phyloP scores from a whole-genome alignment of 805 yeast genomes.

The Naumovozyma dairenensis region DNA sequence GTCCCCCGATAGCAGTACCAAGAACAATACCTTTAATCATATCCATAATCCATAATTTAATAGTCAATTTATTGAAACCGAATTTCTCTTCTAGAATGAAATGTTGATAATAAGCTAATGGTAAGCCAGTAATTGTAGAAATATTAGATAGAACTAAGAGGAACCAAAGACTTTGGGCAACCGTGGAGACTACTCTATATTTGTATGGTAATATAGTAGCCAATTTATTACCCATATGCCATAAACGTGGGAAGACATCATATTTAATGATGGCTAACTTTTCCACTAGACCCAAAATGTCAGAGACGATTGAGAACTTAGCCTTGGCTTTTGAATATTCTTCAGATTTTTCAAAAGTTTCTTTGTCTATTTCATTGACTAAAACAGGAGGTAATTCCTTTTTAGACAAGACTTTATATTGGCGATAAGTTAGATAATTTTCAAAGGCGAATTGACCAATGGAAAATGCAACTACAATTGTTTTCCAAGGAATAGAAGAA shows the following conservation, averaged over 20 bases:
- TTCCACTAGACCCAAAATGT: slow-evolving; percentile 42
- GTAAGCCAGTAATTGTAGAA: slow-evolving; percentile 49
- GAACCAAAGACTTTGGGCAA: slow-evolving; percentile 65
- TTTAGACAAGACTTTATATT: slow-evolving; percentile 50
- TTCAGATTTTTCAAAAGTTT: slow-evolving; percentile 68
- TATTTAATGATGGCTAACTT: slow-evolving; percentile 48
- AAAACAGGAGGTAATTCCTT: slow-evolving; percentile 60
- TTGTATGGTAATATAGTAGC: slow-evolving; percentile 23
- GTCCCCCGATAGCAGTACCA: slow-evolving; percentile 53
- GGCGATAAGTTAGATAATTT: slow-evolving; percentile 64
- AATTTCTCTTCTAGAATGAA: slow-evolving; percentile 86
- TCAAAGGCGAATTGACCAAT: slow-evolving; percentile 69
- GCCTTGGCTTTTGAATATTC: slow-evolving; percentile 74
- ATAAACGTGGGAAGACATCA: slow-evolving; percentile 55
- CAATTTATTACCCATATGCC: slow-evolving; percentile 41
- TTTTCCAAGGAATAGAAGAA: slow-evolving; percentile 73
- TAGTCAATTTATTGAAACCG: slow-evolving; percentile 86
- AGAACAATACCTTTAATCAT: slow-evolving; percentile 50
- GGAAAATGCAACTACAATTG: slow-evolving; percentile 62
- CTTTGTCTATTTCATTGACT: slow-evolving; percentile 55
- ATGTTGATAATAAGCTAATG: slow-evolving; percentile 63
- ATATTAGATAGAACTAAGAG: slow-evolving; percentile 40
- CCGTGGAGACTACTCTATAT: slow-evolving; percentile 39
- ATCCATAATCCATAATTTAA: slow-evolving; percentile 64
- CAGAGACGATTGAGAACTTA: slow-evolving; percentile 50